Evolutionary conservation across 345 rosid species (phyloP).

Genomic region (Mallotus nudiflorus): DNA sequence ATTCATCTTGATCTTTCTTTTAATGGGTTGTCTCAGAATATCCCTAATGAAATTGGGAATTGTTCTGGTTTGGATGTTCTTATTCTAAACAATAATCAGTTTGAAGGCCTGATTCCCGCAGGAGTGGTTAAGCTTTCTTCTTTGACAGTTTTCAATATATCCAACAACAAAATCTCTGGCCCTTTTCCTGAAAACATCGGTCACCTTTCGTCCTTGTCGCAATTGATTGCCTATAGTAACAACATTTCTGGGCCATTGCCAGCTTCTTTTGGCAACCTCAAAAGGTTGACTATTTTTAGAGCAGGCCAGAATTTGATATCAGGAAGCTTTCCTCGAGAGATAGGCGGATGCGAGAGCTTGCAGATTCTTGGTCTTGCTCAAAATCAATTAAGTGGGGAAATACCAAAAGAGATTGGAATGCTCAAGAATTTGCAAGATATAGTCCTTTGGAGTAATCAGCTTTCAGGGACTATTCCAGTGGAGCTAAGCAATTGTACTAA

Average conservation of each 20-base stretch:
- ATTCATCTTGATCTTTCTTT: constrained; percentile 66
- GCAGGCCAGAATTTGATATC: constrained; percentile 88
- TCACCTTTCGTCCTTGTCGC: constrained; percentile 51
- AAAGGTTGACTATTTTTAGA: constrained; percentile 53
- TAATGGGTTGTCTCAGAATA: constrained; percentile 51
- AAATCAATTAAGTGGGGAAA: constrained; percentile 54
- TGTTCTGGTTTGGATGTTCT: constrained; percentile 60
- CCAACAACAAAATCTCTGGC: constrained; percentile 76
- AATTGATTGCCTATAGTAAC: constrained; percentile 68
- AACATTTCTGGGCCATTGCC: constrained; percentile 73
- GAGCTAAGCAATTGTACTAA: constrained; percentile 75
- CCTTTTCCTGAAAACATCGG: constrained; percentile 73
- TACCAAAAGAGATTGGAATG: constrained; percentile 77
- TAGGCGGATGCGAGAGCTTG: constrained; percentile 66
- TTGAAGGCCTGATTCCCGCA: constrained; percentile 59
- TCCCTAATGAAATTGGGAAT: constrained; percentile 64
- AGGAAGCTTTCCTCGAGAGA: constrained; percentile 73
- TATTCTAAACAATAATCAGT: constrained; percentile 55
- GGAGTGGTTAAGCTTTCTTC: constrained; percentile 49
- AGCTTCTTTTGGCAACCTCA: constrained; percentile 60
- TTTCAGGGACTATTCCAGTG: constrained; percentile 66
- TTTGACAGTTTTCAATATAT: constrained; percentile 55
- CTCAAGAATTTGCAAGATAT: constrained; percentile 54
- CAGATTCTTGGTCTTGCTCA: constrained; percentile 85
- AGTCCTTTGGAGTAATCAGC: constrained; percentile 72